Evolutionary conservation across 176 grass and related monocot species (phyloP), one percentile per base, ranked within the genome.

Genomic region (Lolium rigidum): DNA sequence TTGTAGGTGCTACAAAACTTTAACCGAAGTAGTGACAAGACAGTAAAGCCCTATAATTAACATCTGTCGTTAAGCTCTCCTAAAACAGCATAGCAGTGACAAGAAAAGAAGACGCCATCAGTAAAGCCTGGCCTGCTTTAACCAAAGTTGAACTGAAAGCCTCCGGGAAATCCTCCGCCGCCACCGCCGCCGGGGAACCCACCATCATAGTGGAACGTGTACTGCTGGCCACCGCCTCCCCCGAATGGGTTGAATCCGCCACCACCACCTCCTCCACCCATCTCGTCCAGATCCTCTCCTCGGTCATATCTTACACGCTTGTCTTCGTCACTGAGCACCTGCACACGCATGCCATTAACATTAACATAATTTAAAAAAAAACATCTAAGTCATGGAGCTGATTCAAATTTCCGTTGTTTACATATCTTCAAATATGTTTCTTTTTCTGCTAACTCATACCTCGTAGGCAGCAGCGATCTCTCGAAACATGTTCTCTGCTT

Each of bases 291-390:
- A 91, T 98, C 93, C 88, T 98, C 96, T 52, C 93, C 93, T 50
- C 88, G 84, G 78, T 98, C 96, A 64, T 98, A 98, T 81, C 88
- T 98, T 59, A 86, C 93, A 70, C 96, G 91, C 73, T 95, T 95
- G 54, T 98, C 96, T 65, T 98, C 96, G 31, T 98, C 93, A 58
- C 96, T 92, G 35, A 98, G 96, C 70, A 98, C 96, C 96, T 98
- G 71, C 59, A 73, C 22, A 15, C 5, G 22, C 1, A 20, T 20
- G 9, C 58, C 21, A 24, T 61, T 2, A 1, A 4, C 57, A 59
- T 59, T 21, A n/a, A 61, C 58, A 61, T 61, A 5, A 4, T 72
- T 2, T 2, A n/a, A n/a, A 21, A 1, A 44, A 2, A 3, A 6
- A 9, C 18, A 70, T 11, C 9, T 1, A 70, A 44, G 68, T 20